Base-by-base conservation (phyloP, 805 yeast genomes). In the Sugiyamaella boreocaroliniensis region DNA sequence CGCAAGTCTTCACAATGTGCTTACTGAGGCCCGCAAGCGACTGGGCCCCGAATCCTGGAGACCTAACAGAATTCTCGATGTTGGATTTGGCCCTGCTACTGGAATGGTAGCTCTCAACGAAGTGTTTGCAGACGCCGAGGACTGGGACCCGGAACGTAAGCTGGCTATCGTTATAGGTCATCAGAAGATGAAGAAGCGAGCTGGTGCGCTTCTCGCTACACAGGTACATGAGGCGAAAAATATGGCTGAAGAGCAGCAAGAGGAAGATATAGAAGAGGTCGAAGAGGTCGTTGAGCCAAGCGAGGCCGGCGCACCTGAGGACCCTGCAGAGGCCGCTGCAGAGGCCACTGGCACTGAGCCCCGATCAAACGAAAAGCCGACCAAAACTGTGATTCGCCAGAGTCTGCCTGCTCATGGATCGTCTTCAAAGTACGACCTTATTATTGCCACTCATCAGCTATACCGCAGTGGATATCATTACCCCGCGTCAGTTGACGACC, bases 71-170 rank as follows among this genome's bases (percentile, higher is more conserved):
- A 79, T 93, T 0, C 72, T 93, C 48, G 95, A 88, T 62, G 79
- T 88, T 12, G 92, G 96, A 0, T 82, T 77, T 64, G 98, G 99
- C 0, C 98, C 99, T 0, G 92, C 89, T 1, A 84, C 95, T 0
- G 97, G 97, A 1, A 81, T 93, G 73, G 70, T 90, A 14, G 98
- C 95, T 0, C 71, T 89, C 49, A 88, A 90, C 63, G 96, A 89
- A 61, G 61, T 90, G 1, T 80, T 88, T 81, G 89, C 86, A 0
- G 76, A 76, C 2, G 58, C 46, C 2, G 55, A 50, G 9, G 50
- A 57, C 0, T 85, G 78, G 70, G 65, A 69, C 16, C 89, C 95
- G 0, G 70, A 70, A 16, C 71, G 72, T 12, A 87, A 87, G 61
- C 89, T 87, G 41, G 82, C 86, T 0, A 86, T 84, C 20, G 76